Evolutionary conservation across 805 yeast genomes (phyloP).

Genomic region (Ogataea paradorogensis): DNA sequence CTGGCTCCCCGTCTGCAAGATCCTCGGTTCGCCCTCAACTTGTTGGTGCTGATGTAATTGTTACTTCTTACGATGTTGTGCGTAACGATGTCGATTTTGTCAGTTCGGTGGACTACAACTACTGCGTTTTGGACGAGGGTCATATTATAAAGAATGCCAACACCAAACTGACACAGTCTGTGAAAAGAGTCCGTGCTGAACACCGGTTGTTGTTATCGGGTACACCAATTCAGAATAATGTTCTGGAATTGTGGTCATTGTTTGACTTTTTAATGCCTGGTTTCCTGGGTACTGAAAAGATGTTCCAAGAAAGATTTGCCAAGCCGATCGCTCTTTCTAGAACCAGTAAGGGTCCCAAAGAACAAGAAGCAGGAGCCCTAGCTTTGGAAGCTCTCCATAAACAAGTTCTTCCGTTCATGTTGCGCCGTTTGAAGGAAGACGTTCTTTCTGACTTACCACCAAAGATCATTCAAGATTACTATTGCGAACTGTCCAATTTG

Average conservation of each 20-base stretch:
- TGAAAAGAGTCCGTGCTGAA: constrained; percentile 76
- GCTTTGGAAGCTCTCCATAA: constrained; percentile 95
- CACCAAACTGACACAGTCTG: constrained; percentile 86
- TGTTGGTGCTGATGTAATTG: constrained; percentile 70
- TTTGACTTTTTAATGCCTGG: constrained; percentile 99
- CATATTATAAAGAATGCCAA: constrained; percentile 92
- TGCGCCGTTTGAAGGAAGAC: constrained; percentile 93
- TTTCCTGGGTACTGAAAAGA: constrained; percentile 89
- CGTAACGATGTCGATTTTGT: constrained; percentile 81
- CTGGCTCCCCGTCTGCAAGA: constrained; percentile 86
- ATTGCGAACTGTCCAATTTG: constrained; percentile 89
- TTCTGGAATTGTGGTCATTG: constrained; percentile 93
- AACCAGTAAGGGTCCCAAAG: constrained; percentile 84
- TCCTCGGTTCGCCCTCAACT: constrained; percentile 51
- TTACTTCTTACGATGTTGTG: constrained; percentile 94
- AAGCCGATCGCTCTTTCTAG: constrained; percentile 95
- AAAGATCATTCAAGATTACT: constrained; percentile 95
- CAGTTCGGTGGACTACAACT: constrained; percentile 67
- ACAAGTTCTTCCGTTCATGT: constrained; percentile 93
- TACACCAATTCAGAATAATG: constrained; percentile 97
- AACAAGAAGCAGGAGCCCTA: constrained; percentile 94
- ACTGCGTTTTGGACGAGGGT: constrained; percentile 96
- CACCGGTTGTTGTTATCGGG: constrained; percentile 92
- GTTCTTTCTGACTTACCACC: constrained; percentile 96
- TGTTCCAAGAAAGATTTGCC: constrained; percentile 93